These are phyloP conservation scores for Podaxis sp. DNA, from an alignment of 768 basidiomycete species.

Conservation along the genomic window DNA sequence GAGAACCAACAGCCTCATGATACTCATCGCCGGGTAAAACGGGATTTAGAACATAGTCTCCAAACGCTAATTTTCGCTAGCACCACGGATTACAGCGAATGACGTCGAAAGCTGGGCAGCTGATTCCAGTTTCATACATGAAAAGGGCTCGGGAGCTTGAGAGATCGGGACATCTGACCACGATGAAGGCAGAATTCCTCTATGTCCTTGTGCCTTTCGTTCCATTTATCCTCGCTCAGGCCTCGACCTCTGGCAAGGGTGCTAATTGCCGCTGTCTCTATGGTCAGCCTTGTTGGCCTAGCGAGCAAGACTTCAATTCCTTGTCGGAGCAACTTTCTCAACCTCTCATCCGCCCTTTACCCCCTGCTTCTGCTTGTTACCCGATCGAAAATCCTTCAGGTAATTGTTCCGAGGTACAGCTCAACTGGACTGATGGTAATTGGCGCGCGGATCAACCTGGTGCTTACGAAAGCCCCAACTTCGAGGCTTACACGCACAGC, in stretches of 20 bases:
- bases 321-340: constrained; percentile 40
- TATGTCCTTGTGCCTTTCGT: not conserved
- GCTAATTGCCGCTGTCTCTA: constrained; percentile 37
- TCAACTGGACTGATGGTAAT: constrained; percentile 6
- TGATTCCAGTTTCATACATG: no score
- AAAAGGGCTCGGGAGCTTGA: no score
- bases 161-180: not conserved
- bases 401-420: constrained; percentile 21
- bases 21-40: no score
- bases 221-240: not conserved
- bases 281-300: constrained; percentile 44
- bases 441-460: constrained; percentile 14
- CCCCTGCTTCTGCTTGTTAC: constrained; percentile 44
- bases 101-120: no score
- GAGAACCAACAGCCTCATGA: no score
- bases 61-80: no score
- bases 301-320: constrained; percentile 26
- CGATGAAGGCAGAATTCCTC: not conserved
- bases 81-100: no score
- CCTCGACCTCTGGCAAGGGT: not conserved
- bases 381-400: constrained; percentile 31
- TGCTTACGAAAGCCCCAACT: constrained; percentile 5
- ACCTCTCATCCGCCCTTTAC: constrained; percentile 40
- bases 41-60: no score
- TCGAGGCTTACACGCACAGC: not conserved